Evolutionary conservation across 352 stramenopile genomes (phyloP), one percentile per base, ranked within the genome.

Genomic region (Phytophthora cryptogea): DNA sequence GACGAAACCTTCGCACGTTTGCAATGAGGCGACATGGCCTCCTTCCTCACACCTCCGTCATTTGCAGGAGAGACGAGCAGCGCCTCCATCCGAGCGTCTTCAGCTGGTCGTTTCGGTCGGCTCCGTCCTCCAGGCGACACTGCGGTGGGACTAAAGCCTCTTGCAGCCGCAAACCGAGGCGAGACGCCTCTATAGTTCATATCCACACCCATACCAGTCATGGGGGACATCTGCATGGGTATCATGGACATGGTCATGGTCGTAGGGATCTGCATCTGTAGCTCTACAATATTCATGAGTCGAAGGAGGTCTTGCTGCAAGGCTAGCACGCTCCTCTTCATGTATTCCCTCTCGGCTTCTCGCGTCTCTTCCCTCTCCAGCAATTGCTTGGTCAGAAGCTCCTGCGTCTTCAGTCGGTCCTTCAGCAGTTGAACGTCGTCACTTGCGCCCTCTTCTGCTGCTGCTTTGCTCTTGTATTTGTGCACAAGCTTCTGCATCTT

Each of bases 271-370:
- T 88, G 80, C 76, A 91, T 89, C 61, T 91, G 81, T 48, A 89
- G 73, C 63, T 91, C 79, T 5, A 91, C 74, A 30, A 89, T 89
- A 51, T 82, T 77, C 81, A 91, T 88, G 27, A 91, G 63, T 10
- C 81, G 77, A 33, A 91, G 80, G 2, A 91, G 67, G 30, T 91
- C 81, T 33, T 89, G 81, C 51, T 91, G 81, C 5, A 91, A 64
- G 7, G 81, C 80, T 32, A 91, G 36, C 14, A 91, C 80, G 42
- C 79, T 88, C 57, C 67, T 77, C 33, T 79, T 78, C 55, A 91
- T 60, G 46, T 78, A 76, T 10, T 87, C 77, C 6, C 65, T 67
- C 30, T 91, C 81, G 0, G 48, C 49, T 20, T 78, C 68, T 0
- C 68, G 63, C 11, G 53, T 13, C 3, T 55, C 43, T 9, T 89